These are phyloP conservation scores for Cynara cardunculus DNA, from an alignment of 129 eudicot species.

Conservation along the genomic window DNA sequence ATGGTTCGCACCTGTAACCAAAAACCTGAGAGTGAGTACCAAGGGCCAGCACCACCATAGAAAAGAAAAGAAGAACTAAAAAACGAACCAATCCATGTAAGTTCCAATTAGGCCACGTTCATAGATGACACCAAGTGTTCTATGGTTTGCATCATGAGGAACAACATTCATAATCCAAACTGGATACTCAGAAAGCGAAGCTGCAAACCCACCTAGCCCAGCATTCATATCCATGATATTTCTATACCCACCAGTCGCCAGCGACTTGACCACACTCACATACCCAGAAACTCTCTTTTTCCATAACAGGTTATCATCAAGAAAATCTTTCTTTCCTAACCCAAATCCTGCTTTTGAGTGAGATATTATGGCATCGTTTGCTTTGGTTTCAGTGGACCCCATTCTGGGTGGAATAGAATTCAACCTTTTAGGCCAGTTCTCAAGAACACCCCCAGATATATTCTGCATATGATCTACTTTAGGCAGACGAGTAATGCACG, in stretches of 20 bases:
- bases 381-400: background rate
- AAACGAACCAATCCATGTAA: constrained; percentile 37
- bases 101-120: constrained; percentile 39
- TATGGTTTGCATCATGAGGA: constrained; percentile 27
- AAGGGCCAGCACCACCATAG: background rate
- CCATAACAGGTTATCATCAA: constrained; percentile 28
- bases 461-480: constrained; percentile 11
- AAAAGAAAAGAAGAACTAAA: background rate
- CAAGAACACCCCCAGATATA: constrained; percentile 28
- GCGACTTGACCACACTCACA: background rate
- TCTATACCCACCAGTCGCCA: constrained; percentile 32
- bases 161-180: constrained; percentile 48
- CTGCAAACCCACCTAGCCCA: constrained; percentile 42
- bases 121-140: constrained; percentile 28
- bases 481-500: constrained; percentile 31
- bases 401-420: constrained; percentile 29
- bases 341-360: background rate
- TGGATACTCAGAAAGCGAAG: constrained; percentile 36
- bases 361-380: background rate
- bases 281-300: constrained; percentile 23
- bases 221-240: constrained; percentile 44
- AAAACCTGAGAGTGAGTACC: background rate
- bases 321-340: constrained; percentile 8
- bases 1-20: constrained; percentile 50
- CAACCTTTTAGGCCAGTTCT: constrained; percentile 38